Evolutionary conservation across 2,329 filamentous ascomycete genomes (phyloP).

Genomic region (Lithohypha guttulata): DNA sequence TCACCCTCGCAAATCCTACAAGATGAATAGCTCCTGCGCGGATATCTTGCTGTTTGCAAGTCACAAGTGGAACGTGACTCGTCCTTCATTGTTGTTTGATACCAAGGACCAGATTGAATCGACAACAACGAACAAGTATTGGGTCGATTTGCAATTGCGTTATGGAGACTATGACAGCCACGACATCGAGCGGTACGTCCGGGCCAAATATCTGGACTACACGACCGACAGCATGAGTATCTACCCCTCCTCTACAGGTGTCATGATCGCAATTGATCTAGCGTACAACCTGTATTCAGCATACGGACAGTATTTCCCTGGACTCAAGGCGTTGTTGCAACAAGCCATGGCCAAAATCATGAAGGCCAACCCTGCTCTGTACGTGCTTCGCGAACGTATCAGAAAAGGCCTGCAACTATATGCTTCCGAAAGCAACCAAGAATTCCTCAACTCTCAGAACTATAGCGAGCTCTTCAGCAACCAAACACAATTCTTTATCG

Average conservation of each 20-base stretch:
- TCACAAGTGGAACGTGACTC: constrained; percentile 97
- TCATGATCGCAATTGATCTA: constrained; percentile 96
- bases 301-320: constrained; percentile 97
- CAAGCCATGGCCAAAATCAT: constrained; percentile 99
- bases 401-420: constrained; percentile 96
- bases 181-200: constrained; percentile 94
- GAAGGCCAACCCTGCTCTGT: constrained; percentile 96
- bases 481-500: constrained; percentile 96
- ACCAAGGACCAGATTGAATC: constrained; percentile 92
- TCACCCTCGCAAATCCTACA: constrained; percentile 97
- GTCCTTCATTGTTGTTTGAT: constrained; percentile 85
- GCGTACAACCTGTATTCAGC: constrained; percentile 98
- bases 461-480: constrained; percentile 99
- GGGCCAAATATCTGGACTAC: constrained; percentile 97
- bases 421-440: constrained; percentile 95
- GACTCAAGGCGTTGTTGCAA: constrained; percentile 86
- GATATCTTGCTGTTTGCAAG: constrained; percentile 94
- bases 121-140: constrained; percentile 97
- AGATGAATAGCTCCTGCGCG: constrained; percentile 99
- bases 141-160: constrained; percentile 90
- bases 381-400: constrained; percentile 94
- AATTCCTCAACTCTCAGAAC: constrained; percentile 98
- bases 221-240: constrained; percentile 98
- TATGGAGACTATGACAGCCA: constrained; percentile 99
- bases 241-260: constrained; percentile 88